These are phyloP conservation scores for Suillus paluster DNA, from an alignment of 768 basidiomycete genomes.

Conservation along the genomic window DNA sequence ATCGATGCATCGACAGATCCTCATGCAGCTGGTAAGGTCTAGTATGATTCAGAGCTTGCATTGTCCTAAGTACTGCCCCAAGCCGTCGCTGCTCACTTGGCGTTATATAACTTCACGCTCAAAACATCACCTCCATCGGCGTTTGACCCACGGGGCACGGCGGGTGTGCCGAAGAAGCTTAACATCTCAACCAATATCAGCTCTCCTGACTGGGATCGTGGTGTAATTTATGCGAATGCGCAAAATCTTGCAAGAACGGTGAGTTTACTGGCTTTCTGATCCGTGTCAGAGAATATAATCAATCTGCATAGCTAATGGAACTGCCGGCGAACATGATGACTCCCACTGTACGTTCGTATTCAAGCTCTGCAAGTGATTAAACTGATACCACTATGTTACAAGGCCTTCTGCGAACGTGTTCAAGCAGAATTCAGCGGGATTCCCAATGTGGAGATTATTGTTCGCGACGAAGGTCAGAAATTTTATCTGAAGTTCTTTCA, in stretches of 20 bases:
- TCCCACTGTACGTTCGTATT: conserved; percentile 59
- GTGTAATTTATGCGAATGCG: conserved; percentile 71
- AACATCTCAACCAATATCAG: conserved; percentile 48
- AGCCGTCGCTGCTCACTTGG: conserved; percentile 83
- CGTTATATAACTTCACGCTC: conserved; percentile 75
- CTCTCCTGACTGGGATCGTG: conserved; percentile 70
- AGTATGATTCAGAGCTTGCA: background rate
- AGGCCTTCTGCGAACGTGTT: conserved; percentile 76
- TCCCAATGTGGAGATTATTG: conserved; percentile 67
- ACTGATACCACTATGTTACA: background rate
- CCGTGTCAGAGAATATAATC: background rate
- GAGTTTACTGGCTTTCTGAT: conserved; percentile 21
- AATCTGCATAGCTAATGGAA: conserved; percentile 67
- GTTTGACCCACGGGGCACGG: conserved; percentile 64
- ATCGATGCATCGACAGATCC: conserved; percentile 71
- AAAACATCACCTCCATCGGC: conserved; percentile 72
- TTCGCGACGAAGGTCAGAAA: conserved; percentile 71
- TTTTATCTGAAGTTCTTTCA: conserved; percentile 5
- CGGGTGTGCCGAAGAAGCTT: conserved; percentile 54
- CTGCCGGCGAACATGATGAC: conserved; percentile 87
- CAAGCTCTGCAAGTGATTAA: background rate
- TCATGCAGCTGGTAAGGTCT: conserved; percentile 69
- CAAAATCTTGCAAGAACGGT: conserved; percentile 85
- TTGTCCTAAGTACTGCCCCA: conserved; percentile 5
- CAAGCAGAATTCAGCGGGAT: conserved; percentile 67